Evolutionary conservation across 202 grass and related monocot genomes (phyloP).

Genomic region (Setaria viridis): DNA sequence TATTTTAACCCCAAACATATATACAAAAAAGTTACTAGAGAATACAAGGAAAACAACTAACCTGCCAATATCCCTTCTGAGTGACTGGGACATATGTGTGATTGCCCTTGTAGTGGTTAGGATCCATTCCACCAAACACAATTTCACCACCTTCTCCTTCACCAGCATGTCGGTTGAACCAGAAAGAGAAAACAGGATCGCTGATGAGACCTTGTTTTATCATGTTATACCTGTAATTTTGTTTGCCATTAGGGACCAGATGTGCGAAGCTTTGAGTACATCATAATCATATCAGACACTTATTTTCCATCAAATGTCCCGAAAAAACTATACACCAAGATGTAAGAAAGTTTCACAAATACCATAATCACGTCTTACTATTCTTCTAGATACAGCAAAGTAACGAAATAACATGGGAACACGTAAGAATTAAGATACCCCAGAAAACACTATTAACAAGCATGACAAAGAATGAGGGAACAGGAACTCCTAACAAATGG

Average conservation of each 20-base stretch:
- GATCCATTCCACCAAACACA: conserved; percentile 91
- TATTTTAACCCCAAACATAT: not conserved
- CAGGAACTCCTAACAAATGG: not conserved
- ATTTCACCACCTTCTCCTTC: conserved; percentile 91
- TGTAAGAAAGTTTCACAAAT: not conserved
- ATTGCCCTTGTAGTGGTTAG: conserved; percentile 72
- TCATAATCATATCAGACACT: not conserved
- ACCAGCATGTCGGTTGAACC: conserved; percentile 82
- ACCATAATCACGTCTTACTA: not conserved
- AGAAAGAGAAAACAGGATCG: conserved; percentile 93
- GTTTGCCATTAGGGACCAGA: conserved; percentile 29
- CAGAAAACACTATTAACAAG: not conserved
- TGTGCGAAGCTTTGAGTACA: not conserved
- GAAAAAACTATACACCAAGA: conserved; percentile 30
- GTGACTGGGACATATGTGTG: conserved; percentile 87
- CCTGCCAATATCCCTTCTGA: conserved; percentile 97
- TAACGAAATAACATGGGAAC: not conserved
- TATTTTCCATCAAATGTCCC: not conserved
- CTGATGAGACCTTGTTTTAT: conserved; percentile 79
- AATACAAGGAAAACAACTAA: conserved; percentile 45
- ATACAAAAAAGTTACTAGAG: not conserved
- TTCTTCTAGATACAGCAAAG: conserved; percentile 6
- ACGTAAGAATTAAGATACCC: not conserved
- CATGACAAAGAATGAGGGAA: not conserved
- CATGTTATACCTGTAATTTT: conserved; percentile 82